Percentiles rank a stretch among this genome's conserved stretches.
Conservation (phyloP, 805 yeast genomes). For the Candida schatavii region DNA sequence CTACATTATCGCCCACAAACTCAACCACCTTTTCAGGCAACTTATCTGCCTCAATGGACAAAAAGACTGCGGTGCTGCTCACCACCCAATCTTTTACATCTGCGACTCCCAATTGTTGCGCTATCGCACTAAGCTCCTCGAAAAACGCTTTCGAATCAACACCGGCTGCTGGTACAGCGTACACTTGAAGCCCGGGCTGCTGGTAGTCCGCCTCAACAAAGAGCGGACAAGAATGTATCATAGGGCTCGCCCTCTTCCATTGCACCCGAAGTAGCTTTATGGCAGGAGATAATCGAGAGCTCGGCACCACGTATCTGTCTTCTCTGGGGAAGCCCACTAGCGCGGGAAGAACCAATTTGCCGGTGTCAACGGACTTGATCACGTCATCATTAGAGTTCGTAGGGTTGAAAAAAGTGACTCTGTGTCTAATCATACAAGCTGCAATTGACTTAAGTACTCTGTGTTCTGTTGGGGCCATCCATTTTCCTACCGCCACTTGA, state of each 20-base stretch:
- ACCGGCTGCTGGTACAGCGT: neutral
- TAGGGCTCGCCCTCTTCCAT: neutral
- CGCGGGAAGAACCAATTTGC: conserved; percentile 10
- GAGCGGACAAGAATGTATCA: neutral
- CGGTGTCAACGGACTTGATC: conserved; percentile 14
- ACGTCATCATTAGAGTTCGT: conserved; percentile 21
- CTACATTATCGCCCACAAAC: neutral
- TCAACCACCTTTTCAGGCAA: neutral
- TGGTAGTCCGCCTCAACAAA: neutral
- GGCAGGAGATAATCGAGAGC: neutral
- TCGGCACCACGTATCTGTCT: conserved; percentile 2
- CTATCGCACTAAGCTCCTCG: neutral
- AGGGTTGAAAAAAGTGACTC: conserved; percentile 32
- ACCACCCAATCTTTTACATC: neutral
- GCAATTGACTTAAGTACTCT: too few relatives aligned
- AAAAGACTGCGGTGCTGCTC: neutral
- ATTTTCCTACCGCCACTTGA: too few relatives aligned
- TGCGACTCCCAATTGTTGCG: neutral
- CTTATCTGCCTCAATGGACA: neutral
- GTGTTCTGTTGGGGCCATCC: too few relatives aligned
- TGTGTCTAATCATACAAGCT: conserved; percentile 23
- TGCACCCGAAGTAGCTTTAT: conserved; percentile 1
- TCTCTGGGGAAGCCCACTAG: conserved; percentile 2
- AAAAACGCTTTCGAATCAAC: neutral
- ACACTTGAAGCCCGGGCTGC: neutral